A percentile compares a stretch with the other conserved stretches of the same genome.
Conservation (phyloP, 192 early-diverging fungal genomes). For the Dimargaris xerosporica region DNA sequence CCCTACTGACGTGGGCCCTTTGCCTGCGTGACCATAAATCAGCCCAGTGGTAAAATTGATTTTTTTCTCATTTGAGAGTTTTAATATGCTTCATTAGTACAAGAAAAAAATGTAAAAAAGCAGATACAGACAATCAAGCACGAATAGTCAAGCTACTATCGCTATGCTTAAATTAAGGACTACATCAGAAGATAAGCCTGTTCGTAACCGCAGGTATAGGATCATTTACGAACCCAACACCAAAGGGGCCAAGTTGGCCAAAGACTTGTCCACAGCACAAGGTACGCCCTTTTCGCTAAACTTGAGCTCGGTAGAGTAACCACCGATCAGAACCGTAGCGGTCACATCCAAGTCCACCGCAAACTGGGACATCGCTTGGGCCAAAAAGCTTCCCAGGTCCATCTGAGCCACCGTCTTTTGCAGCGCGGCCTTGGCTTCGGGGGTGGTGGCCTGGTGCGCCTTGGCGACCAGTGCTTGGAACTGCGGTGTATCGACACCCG, state of each 20-base stretch:
- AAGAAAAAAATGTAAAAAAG: too few species aligned
- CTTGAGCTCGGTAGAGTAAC: slow-evolving; percentile 26
- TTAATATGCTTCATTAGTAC: too few species aligned
- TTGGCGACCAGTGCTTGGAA: neutral
- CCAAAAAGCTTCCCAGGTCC: slow-evolving; percentile 11
- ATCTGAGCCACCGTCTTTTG: neutral
- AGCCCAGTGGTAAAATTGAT: too few species aligned
- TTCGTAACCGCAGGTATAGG: too few species aligned
- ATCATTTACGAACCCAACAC: slow-evolving; percentile 12
- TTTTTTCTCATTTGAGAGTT: too few species aligned
- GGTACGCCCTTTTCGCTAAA: slow-evolving; percentile 26
- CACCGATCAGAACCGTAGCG: slow-evolving; percentile 29
- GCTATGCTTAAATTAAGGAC: too few species aligned
- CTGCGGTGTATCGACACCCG: neutral
- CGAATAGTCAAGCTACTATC: too few species aligned
- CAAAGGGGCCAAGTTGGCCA: slow-evolving; percentile 31
- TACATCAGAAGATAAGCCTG: too few species aligned
- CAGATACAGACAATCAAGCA: too few species aligned
- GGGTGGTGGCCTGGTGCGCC: neutral
- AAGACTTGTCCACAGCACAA: slow-evolving; percentile 26
- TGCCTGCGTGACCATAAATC: too few species aligned
- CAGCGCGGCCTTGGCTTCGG: neutral
- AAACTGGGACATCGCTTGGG: slow-evolving; percentile 28
- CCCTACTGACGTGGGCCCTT: too few species aligned
- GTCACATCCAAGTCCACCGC: slow-evolving; percentile 28